Conservation (phyloP, 2,329 filamentous ascomycete genomes). For the Neospermospora avenae region DNA sequence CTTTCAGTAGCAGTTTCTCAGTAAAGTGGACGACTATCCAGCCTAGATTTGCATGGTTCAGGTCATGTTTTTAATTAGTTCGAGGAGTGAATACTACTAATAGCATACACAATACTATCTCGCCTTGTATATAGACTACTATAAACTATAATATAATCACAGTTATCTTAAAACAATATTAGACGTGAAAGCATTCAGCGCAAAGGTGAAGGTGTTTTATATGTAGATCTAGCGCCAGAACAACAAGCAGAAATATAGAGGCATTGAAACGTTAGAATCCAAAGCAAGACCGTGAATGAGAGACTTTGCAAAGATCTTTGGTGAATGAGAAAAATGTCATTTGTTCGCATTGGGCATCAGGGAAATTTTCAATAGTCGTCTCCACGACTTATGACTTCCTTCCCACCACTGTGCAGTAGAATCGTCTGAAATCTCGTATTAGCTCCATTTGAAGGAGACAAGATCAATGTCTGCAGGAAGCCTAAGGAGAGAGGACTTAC, state of each 20-base stretch:
- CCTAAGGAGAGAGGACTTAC: slow-evolving; percentile 27
- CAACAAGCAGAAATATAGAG: not conserved
- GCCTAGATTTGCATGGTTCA: too few species aligned
- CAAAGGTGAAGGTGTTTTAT: not conserved
- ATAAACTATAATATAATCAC: too few species aligned
- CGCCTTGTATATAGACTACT: too few species aligned
- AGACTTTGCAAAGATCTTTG: not conserved
- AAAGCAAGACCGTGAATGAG: not conserved
- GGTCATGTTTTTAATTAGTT: too few species aligned
- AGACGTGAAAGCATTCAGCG: too few species aligned
- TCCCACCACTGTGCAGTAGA: slow-evolving; percentile 41
- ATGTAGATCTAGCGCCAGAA: not conserved
- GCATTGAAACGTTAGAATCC: not conserved
- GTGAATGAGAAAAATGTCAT: not conserved
- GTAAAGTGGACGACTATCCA: too few species aligned
- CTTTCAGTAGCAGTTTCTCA: too few species aligned
- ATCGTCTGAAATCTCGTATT: slow-evolving; percentile 40
- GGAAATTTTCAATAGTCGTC: slow-evolving; percentile 44
- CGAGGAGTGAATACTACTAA: too few species aligned
- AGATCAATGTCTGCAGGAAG: not conserved
- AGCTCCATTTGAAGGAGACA: too few species aligned
- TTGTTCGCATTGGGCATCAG: too few species aligned
- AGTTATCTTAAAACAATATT: too few species aligned
- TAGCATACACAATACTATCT: too few species aligned
- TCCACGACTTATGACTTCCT: slow-evolving; percentile 53